Evolutionary conservation across 345 rosid species (phyloP).

Genomic region (Hypericum androsaemum): DNA sequence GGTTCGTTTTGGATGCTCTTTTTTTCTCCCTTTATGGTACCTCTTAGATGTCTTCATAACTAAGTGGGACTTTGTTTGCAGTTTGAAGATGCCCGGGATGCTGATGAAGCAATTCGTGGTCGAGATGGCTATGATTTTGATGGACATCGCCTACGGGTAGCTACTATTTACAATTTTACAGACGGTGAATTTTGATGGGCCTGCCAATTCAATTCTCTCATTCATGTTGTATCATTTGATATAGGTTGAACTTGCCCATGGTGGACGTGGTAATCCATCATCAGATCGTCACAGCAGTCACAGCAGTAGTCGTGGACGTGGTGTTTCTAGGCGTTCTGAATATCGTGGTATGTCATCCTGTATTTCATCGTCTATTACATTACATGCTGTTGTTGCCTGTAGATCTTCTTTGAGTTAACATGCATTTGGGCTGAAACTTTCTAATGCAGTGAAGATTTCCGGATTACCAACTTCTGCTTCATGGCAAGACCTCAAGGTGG

Average conservation of each 20-base stretch:
- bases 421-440: background rate
- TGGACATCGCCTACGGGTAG: slow-evolving; percentile 5
- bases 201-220: no score
- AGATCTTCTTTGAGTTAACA: no score
- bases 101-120: slow-evolving; percentile 7
- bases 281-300: slow-evolving; percentile 5
- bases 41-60: background rate
- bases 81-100: slow-evolving; percentile 22
- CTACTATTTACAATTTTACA: background rate
- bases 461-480: slow-evolving; percentile 97
- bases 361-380: background rate
- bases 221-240: background rate
- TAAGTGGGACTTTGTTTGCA: background rate
- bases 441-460: slow-evolving; percentile 57
- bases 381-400: background rate
- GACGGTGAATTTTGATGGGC: background rate
- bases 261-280: slow-evolving; percentile 16
- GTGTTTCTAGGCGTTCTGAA: slow-evolving; percentile 8
- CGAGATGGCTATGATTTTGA: slow-evolving; percentile 10
- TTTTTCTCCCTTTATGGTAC: background rate
- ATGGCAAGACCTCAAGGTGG: slow-evolving; percentile 99
- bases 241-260: slow-evolving; percentile 11
- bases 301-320: background rate
- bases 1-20: slow-evolving; percentile 17
- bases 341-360: background rate